Conservation (phyloP, 2,329 filamentous ascomycete genomes). For the Fusarium annulatum region DNA sequence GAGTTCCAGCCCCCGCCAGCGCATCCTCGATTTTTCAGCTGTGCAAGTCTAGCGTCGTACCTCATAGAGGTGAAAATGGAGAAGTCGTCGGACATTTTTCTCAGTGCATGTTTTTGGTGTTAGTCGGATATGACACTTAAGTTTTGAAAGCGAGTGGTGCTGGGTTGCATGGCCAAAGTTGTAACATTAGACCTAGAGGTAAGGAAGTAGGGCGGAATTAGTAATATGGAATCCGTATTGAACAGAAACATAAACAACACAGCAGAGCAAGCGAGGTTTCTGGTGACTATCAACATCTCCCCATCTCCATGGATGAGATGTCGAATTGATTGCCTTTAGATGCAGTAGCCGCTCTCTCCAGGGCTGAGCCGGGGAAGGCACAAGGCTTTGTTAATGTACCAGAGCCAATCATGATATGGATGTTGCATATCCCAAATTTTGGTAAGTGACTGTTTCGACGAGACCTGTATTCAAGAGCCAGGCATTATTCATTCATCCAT, state of each 20-base stretch:
- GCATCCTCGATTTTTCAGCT: conserved; percentile 53
- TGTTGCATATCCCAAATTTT: not conserved
- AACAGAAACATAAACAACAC: not conserved
- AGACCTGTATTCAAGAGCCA: not conserved
- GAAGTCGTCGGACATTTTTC: conserved; percentile 59
- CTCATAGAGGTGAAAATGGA: conserved; percentile 77
- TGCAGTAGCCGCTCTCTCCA: not conserved
- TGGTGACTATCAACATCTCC: not conserved
- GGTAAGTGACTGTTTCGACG: not conserved
- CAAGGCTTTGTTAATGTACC: not conserved
- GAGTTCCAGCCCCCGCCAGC: conserved; percentile 64
- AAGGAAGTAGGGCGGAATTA: not conserved
- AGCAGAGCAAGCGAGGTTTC: not conserved
- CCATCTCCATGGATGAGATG: not conserved
- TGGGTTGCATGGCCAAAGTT: not conserved
- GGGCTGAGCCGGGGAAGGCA: not conserved
- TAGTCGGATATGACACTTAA: not conserved
- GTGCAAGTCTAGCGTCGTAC: conserved; percentile 70
- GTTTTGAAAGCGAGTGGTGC: not conserved
- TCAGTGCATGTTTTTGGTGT: not conserved
- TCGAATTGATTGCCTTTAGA: not conserved
- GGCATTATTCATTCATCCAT: not conserved
- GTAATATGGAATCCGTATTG: not conserved
- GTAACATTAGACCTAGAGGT: not conserved
- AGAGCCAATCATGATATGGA: not conserved